These are phyloP conservation scores for Mycena amicta DNA, from an alignment of 768 basidiomycete species.

Conservation along the genomic window DNA sequence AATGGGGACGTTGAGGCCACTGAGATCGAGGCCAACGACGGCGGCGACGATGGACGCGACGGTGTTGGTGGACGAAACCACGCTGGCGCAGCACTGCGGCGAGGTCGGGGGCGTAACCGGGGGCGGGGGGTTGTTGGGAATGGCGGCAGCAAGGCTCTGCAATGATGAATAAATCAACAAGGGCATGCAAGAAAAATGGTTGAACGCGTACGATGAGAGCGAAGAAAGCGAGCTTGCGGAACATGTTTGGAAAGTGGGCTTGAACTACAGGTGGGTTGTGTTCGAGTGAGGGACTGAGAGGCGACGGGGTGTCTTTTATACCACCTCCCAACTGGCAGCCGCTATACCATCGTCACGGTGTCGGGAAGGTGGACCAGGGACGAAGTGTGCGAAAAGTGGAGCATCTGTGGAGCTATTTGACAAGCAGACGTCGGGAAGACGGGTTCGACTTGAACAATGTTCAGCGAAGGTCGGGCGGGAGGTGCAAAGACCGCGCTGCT, in stretches of 20 bases:
- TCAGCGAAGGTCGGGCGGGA: no score
- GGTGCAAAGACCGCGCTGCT: no score
- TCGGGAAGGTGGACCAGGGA: neutral
- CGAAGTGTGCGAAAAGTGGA: neutral
- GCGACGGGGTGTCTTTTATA: neutral
- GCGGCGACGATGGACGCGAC: neutral
- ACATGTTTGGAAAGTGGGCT: neutral
- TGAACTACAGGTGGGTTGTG: neutral
- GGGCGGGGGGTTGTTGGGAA: neutral
- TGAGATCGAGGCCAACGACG: neutral
- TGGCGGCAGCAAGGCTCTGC: neutral
- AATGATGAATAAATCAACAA: neutral
- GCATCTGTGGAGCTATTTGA: no score
- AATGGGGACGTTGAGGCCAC: conserved; percentile 1
- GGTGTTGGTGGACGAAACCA: neutral
- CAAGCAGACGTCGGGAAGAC: no score
- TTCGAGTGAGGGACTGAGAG: neutral
- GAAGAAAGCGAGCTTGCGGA: neutral
- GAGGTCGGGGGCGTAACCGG: neutral
- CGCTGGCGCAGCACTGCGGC: conserved; percentile 1
- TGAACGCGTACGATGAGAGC: neutral
- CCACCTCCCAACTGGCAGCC: neutral
- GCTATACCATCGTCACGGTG: neutral
- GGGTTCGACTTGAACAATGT: no score
- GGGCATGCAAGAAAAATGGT: neutral